A percentile compares a stretch with the other conserved stretches of the same genome.
These are phyloP conservation scores for Coemansia sp. DNA, from an alignment of 192 early-diverging fungal genomes.

Conservation along the genomic window DNA sequence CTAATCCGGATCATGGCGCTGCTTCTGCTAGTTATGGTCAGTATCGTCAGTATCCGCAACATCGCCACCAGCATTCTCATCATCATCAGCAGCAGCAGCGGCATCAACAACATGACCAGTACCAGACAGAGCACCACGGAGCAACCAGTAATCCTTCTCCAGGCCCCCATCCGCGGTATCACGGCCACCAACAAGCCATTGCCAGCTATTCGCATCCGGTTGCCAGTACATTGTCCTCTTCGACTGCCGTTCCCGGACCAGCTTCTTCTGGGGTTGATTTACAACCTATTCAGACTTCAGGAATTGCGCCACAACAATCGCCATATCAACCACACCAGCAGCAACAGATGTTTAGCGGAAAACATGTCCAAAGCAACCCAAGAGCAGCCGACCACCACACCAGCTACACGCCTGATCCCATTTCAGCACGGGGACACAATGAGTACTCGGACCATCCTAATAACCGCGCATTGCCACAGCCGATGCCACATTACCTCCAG, in stretches of 20 bases:
- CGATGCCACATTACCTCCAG: background rate
- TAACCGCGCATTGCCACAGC: constrained; percentile 2
- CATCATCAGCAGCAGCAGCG: constrained; percentile 12
- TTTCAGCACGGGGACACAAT: background rate
- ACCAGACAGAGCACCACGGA: constrained; percentile 12
- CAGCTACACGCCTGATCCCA: background rate
- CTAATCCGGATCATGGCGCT: constrained; percentile 7
- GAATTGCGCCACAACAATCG: constrained; percentile 1
- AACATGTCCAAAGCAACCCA: background rate
- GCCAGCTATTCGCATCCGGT: constrained; percentile 11
- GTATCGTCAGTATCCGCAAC: constrained; percentile 1
- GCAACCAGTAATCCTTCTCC: constrained; percentile 11
- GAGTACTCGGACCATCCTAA: constrained; percentile 3
- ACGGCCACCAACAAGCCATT: constrained; percentile 5
- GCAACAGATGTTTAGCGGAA: constrained; percentile 1
- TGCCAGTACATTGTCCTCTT: constrained; percentile 9
- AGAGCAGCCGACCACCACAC: background rate
- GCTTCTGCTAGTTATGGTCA: background rate
- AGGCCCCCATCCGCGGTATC: constrained; percentile 2
- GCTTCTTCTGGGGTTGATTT: background rate
- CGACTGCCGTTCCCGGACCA: constrained; percentile 2
- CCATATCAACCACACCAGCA: background rate
- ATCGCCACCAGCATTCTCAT: constrained; percentile 5
- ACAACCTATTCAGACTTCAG: background rate
- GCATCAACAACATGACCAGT: constrained; percentile 1